Percentiles rank a stretch among this genome's conserved stretches.
Conservation (phyloP, 257 asterid species). For the Nicotiana tabacum region DNA sequence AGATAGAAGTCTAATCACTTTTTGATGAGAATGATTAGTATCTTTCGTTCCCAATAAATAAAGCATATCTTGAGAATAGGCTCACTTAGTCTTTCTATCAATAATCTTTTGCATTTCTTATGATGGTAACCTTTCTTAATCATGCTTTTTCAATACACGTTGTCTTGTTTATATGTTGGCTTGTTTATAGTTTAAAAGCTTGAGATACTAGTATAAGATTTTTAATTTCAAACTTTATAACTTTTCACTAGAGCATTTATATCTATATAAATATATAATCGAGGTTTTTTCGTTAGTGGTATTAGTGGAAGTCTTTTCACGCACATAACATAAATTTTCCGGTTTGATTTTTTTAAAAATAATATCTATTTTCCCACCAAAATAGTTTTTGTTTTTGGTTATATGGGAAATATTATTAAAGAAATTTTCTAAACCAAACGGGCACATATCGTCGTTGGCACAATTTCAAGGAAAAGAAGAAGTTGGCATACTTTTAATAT, state of each 20-base stretch:
- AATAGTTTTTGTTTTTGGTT: no score
- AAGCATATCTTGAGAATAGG: not conserved
- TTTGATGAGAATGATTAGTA: constrained; percentile 1
- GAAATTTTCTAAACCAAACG: no score
- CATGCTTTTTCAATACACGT: not conserved
- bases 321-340: no score
- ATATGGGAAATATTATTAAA: no score
- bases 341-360: no score
- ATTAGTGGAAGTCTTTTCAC: no score
- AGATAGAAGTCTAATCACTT: not conserved
- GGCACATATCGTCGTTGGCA: no score
- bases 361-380: no score
- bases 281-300: no score
- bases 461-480: no score
- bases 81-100: not conserved
- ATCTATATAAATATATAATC: no score
- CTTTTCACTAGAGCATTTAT: not conserved
- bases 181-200: not conserved
- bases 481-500: not conserved
- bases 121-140: constrained; percentile 1
- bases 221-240: not conserved
- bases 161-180: constrained; percentile 5
- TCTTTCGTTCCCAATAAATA: not conserved
- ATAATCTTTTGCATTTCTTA: not conserved
- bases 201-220: not conserved